phyloP scores from a whole-genome alignment of 2,329 filamentous ascomycete genomes.

The Biscogniauxia sp. region DNA sequence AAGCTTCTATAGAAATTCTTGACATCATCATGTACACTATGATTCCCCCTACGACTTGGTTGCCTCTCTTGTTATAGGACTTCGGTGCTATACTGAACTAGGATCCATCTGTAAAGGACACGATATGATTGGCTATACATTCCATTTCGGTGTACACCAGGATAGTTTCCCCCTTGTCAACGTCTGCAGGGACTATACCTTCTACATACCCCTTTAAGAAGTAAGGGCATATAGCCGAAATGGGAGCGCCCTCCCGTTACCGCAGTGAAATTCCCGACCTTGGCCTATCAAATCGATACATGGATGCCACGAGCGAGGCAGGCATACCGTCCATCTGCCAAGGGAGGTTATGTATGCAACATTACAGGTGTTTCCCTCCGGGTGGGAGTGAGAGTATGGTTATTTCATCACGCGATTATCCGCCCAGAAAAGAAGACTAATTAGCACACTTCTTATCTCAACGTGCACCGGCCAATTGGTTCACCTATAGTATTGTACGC shows the following conservation, averaged over 20 bases:
- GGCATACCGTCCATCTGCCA: background rate
- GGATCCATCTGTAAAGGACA: background rate
- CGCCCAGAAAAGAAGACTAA: background rate
- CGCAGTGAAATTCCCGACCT: background rate
- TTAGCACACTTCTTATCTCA: background rate
- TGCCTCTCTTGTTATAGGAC: too few relatives aligned
- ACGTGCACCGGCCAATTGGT: background rate
- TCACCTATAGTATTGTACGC: background rate
- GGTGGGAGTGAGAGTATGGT: background rate
- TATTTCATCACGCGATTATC: background rate
- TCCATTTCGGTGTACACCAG: background rate
- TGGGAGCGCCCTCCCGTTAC: background rate
- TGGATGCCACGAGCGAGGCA: background rate
- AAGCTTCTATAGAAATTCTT: too few relatives aligned
- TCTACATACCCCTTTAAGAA: background rate
- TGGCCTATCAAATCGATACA: background rate
- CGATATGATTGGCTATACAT: background rate
- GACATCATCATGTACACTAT: too few relatives aligned
- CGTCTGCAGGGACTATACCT: background rate
- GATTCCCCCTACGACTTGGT: too few relatives aligned
- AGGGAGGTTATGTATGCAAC: background rate
- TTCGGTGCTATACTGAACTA: too few relatives aligned
- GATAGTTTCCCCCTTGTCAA: background rate
- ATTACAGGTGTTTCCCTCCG: background rate
- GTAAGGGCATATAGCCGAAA: background rate